phyloP scores from a whole-genome alignment of 371 early-diverging fungal species.

The Hamiltosporidium tvaerminnensis region DNA sequence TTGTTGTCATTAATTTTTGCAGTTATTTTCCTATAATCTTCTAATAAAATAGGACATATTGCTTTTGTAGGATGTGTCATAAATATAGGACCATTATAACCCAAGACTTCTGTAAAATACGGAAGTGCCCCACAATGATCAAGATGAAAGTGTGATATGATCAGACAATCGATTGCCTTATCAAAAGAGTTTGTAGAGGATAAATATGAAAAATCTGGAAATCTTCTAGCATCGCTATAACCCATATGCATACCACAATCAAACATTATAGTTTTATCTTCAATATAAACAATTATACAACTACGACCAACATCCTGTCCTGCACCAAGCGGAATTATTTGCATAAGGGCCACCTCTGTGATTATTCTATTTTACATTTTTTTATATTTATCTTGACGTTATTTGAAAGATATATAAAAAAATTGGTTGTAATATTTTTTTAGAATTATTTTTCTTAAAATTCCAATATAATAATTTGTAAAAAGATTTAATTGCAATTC shows the following conservation, averaged over 20 bases:
- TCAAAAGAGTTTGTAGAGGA: conserved; percentile 57
- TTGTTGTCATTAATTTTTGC: conserved; percentile 57
- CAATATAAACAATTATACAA: conserved; percentile 69
- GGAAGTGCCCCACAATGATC: conserved; percentile 90
- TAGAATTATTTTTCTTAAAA: too few species aligned
- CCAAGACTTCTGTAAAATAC: conserved; percentile 76
- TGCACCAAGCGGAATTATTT: conserved; percentile 55
- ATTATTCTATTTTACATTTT: neutral
- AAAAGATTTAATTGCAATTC: too few species aligned
- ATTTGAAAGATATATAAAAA: too few species aligned
- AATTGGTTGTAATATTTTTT: too few species aligned
- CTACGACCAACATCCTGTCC: conserved; percentile 78
- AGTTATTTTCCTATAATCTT: conserved; percentile 71
- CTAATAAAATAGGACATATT: conserved; percentile 70
- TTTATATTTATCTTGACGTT: neutral
- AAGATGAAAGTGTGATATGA: conserved; percentile 82
- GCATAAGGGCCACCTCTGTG: conserved; percentile 10
- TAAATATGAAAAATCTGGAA: conserved; percentile 83
- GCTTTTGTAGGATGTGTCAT: conserved; percentile 89
- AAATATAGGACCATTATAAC: conserved; percentile 77
- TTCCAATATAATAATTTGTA: too few species aligned
- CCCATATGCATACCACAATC: conserved; percentile 96
- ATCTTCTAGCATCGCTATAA: conserved; percentile 74
- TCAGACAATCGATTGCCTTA: conserved; percentile 61
- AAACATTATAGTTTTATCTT: conserved; percentile 76